A percentile compares a stretch with the other conserved stretches of the same genome.
Conservation (phyloP, 805 yeast genomes). For the Candida vartiovaarae region DNA sequence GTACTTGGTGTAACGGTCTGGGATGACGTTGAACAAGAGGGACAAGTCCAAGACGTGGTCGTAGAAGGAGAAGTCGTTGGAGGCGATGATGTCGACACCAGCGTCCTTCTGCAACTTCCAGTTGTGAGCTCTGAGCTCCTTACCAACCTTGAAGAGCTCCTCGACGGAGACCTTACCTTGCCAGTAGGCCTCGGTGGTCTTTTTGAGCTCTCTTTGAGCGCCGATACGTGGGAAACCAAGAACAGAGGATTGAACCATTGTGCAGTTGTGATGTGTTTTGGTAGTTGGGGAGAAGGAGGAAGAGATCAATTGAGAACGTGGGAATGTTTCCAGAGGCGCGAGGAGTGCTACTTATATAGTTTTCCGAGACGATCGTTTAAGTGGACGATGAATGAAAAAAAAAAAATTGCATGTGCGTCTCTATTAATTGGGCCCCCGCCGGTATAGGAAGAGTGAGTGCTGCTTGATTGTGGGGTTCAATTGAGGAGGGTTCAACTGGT, state of each 20-base stretch:
- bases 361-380: too few species aligned
- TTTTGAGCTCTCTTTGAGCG: constrained; percentile 98
- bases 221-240: constrained; percentile 99
- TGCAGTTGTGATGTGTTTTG: background rate
- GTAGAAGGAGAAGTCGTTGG: constrained; percentile 97
- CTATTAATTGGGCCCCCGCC: constrained; percentile 1
- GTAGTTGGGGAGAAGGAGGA: too few species aligned
- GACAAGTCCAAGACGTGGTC: constrained; percentile 95
- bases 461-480: too few species aligned
- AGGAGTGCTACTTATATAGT: too few species aligned
- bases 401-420: background rate
- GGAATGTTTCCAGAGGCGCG: too few species aligned
- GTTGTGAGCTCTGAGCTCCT: constrained; percentile 90
- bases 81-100: constrained; percentile 95
- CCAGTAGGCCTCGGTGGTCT: constrained; percentile 99
- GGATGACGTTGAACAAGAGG: constrained; percentile 87
- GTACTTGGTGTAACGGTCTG: constrained; percentile 93
- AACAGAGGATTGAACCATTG: constrained; percentile 94
- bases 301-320: background rate
- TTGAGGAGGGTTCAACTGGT: too few species aligned
- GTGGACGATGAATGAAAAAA: too few species aligned
- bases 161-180: constrained; percentile 83
- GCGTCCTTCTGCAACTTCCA: constrained; percentile 97
- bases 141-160: constrained; percentile 86
- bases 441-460: background rate